Evolutionary conservation across 2,329 filamentous ascomycete genomes (phyloP), one percentile per base, ranked within the genome.

Genomic region (Thelonectria discophora): DNA sequence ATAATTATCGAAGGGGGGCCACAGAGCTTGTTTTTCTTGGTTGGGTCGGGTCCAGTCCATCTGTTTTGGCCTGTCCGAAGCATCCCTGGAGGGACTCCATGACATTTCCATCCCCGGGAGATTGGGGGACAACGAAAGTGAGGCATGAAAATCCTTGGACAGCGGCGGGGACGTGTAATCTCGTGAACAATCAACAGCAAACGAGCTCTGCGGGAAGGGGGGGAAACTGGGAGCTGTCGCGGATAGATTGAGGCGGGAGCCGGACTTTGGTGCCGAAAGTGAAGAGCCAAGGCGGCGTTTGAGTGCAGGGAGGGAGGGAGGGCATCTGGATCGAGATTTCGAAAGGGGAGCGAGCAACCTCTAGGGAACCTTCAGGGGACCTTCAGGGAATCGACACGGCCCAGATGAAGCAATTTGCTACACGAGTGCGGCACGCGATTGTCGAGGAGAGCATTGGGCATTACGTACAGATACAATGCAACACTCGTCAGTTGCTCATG

Each of bases 1-100:
- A 60, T 60, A 60, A 60, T 60, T 55, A 60, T 60, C 55, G 56
- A 39, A 46, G 49, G 21, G 49, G 21, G 34, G 49, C 39, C 27
- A 49, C 18, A 51, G 58, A 47, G 47, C 58, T 54, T 60, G 58
- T 60, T 60, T 55, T 45, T 30, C 39, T 58, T 39, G 48, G 45
- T 32, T 20, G 15, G 39, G 21, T 24, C 21, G n/a, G n/a, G n/a
- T n/a, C n/a, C n/a, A n/a, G n/a, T n/a, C n/a, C n/a, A n/a, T n/a
- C n/a, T n/a, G n/a, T 30, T 5, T 37, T 34, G 53, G 51, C 18
- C 43, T 18, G 21, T 24, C 21, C 21, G 21, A 24, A 24, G 18
- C 13, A 43, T 43, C 53, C 53, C 53, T 21, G 21, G 21, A 24
- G 21, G 21, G 43, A 54, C 3, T 18, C 21, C 40, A n/a, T n/a